Conservation (phyloP, 2,329 filamentous ascomycete genomes). For the Ceratocystis diversiconidia region DNA sequence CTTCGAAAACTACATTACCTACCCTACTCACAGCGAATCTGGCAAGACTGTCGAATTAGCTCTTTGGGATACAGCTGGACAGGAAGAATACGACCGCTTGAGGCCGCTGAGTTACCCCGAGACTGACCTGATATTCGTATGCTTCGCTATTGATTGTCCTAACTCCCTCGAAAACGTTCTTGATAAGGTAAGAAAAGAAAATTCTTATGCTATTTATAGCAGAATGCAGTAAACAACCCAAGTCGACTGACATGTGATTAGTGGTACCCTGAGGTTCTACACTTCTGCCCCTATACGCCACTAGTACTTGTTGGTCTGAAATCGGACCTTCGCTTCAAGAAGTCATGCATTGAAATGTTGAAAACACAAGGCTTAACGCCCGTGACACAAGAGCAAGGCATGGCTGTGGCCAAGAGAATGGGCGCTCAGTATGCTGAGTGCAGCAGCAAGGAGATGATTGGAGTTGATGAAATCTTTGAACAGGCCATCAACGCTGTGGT, state of each 20-base stretch:
- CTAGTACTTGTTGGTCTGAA: conserved; percentile 93
- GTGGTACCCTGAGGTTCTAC: conserved; percentile 98
- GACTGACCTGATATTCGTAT: conserved; percentile 94
- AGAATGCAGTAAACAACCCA: neutral
- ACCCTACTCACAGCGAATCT: conserved; percentile 72
- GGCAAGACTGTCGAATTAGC: conserved; percentile 95
- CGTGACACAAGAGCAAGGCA: conserved; percentile 80
- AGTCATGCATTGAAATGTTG: conserved; percentile 94
- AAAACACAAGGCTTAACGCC: conserved; percentile 95
- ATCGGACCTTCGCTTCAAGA: conserved; percentile 88
- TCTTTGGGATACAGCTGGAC: conserved; percentile 94
- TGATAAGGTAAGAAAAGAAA: conserved; percentile 62
- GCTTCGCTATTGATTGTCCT: conserved; percentile 97
- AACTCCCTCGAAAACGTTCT: conserved; percentile 97
- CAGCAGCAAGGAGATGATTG: conserved; percentile 92
- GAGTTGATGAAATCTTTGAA: conserved; percentile 94
- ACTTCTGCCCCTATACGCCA: conserved; percentile 96
- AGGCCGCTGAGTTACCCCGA: conserved; percentile 94
- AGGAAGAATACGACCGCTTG: conserved; percentile 95
- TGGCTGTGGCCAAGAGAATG: conserved; percentile 84
- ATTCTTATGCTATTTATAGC: neutral
- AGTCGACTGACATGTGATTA: conserved; percentile 26
- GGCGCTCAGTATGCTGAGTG: conserved; percentile 93
- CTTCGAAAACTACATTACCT: conserved; percentile 99
- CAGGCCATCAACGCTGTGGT: conserved; percentile 82